Evolutionary conservation across 441 rosid genomes (phyloP).

Genomic region (Codiaeum variegatum): DNA sequence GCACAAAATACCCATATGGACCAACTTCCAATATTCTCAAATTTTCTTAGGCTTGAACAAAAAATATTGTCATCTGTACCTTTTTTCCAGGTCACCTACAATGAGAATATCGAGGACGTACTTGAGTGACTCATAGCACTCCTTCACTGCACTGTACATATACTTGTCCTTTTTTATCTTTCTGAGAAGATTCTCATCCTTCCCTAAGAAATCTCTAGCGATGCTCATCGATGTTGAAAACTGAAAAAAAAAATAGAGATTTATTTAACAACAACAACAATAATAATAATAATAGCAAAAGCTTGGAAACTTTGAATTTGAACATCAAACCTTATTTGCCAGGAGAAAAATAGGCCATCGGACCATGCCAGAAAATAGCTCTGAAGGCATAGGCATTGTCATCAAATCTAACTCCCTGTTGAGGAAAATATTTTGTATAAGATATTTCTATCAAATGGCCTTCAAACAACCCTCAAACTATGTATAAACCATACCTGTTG

Average conservation of each 20-base stretch:
- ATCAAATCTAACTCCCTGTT: conserved; percentile 89
- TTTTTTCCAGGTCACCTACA: conserved; percentile 76
- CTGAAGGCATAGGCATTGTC: conserved; percentile 74
- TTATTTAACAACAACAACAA: conserved; percentile 27
- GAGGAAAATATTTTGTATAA: conserved; percentile 16
- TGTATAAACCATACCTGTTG: conserved; percentile 50
- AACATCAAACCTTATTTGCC: conserved; percentile 67
- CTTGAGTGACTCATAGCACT: conserved; percentile 85
- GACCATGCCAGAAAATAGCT: conserved; percentile 59
- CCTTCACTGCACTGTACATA: conserved; percentile 83
- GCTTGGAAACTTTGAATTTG: background rate
- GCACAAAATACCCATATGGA: conserved; percentile 3
- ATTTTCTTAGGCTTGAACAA: conserved; percentile 11
- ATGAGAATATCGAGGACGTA: conserved; percentile 78
- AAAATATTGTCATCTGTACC: conserved; percentile 35
- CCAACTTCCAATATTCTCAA: background rate
- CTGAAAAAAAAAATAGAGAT: conserved; percentile 44
- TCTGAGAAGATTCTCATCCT: conserved; percentile 60
- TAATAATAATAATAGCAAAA: conserved; percentile 15
- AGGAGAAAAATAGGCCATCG: conserved; percentile 97
- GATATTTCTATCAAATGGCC: conserved; percentile 7
- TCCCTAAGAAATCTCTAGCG: conserved; percentile 71
- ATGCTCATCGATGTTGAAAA: conserved; percentile 83
- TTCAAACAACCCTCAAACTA: conserved; percentile 16
- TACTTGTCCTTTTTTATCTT: conserved; percentile 78